phyloP scores from a whole-genome alignment of 2,329 filamentous ascomycete genomes.

The Nemania sp. region DNA sequence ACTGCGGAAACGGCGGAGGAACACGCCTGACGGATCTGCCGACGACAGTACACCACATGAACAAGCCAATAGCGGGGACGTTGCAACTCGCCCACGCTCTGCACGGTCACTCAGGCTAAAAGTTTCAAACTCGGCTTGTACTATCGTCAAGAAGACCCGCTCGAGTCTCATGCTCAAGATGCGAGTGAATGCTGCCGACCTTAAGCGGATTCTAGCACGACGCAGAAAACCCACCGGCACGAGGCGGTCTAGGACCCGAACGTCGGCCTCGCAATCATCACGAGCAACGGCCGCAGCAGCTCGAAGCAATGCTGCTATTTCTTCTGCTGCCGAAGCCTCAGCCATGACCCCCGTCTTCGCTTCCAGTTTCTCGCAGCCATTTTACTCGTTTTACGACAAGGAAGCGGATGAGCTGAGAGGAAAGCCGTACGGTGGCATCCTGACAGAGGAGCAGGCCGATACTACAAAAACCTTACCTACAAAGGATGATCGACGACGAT shows the following conservation, averaged over 20 bases:
- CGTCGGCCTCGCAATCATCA: constrained; percentile 40
- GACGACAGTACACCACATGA: constrained; percentile 41
- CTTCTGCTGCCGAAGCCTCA: constrained; percentile 44
- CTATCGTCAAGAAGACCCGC: constrained; percentile 48
- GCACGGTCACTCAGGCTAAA: constrained; percentile 66
- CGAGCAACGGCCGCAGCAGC: constrained; percentile 38
- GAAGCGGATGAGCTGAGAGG: constrained; percentile 87
- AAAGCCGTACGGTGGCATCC: constrained; percentile 93
- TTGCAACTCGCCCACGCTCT: constrained; percentile 46
- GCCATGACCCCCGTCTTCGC: constrained; percentile 62
- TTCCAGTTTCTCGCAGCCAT: constrained; percentile 72
- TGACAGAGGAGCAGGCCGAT: constrained; percentile 87
- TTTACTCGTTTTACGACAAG: constrained; percentile 87
- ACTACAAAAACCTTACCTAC: constrained; percentile 86
- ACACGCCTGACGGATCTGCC: constrained; percentile 50
- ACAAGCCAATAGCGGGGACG: constrained; percentile 43
- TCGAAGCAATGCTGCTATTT: constrained; percentile 37
- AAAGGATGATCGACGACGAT: constrained; percentile 78
- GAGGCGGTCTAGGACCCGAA: constrained; percentile 48
- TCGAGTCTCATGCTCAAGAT: constrained; percentile 61
- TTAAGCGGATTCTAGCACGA: constrained; percentile 63
- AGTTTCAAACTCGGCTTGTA: constrained; percentile 46
- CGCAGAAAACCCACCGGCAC: constrained; percentile 61
- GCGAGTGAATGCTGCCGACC: constrained; percentile 58
- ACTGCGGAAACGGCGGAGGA: constrained; percentile 59